Evolutionary conservation across 2,329 filamentous ascomycete species (phyloP).

Genomic region (Scedosporium dehoogii): DNA sequence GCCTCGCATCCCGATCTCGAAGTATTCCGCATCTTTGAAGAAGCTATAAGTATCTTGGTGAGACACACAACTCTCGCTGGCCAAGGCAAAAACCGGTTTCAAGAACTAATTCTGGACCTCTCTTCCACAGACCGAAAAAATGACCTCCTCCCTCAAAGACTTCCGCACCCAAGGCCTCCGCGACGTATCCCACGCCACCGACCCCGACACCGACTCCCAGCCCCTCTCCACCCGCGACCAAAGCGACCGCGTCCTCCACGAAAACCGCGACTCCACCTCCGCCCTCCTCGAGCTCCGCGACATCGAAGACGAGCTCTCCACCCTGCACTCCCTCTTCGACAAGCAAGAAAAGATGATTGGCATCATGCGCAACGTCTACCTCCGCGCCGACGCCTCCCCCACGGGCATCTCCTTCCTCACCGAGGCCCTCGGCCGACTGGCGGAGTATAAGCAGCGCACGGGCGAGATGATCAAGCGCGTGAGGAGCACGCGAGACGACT

Average conservation of each 20-base stretch:
- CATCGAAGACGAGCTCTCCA: constrained; percentile 53
- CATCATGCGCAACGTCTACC: constrained; percentile 34
- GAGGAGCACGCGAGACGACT: constrained; percentile 47
- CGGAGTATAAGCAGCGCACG: constrained; percentile 44
- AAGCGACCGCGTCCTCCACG: constrained; percentile 36
- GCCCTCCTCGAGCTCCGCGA: constrained; percentile 53
- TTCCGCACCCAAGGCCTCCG: constrained; percentile 50
- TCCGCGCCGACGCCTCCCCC: constrained; percentile 28
- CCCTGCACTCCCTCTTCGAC: constrained; percentile 46
- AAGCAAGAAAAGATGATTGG: constrained; percentile 41
- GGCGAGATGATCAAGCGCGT: constrained; percentile 50
- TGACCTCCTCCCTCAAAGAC: constrained; percentile 51
- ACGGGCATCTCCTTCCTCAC: constrained; percentile 32
- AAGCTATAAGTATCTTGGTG: constrained; percentile 54
- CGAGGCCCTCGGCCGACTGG: constrained; percentile 40
- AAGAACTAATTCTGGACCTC: neutral
- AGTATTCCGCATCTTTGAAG: constrained; percentile 55
- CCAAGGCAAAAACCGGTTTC: neutral
- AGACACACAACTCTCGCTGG: constrained; percentile 3
- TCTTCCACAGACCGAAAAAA: constrained; percentile 44
- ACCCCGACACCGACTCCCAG: constrained; percentile 28
- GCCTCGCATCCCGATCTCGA: constrained; percentile 52
- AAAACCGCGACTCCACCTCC: constrained; percentile 54
- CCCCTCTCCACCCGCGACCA: constrained; percentile 26
- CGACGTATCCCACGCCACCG: constrained; percentile 29